phyloP scores from a whole-genome alignment of 2,329 filamentous ascomycete species.

The Botrytis porri region DNA sequence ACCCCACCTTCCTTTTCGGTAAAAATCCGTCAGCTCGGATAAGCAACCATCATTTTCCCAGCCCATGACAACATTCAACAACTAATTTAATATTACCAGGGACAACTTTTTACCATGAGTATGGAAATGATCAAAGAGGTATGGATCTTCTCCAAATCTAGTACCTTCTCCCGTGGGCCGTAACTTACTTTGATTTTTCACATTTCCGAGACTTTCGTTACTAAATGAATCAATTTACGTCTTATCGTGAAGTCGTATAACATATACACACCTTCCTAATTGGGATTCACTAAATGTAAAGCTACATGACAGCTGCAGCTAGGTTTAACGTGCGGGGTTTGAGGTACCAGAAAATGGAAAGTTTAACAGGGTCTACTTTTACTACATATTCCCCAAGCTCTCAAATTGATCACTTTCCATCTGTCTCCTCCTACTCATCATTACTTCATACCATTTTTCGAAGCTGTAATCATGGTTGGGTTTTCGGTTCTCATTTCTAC shows the following conservation, averaged over 20 bases:
- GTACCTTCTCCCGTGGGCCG: not conserved
- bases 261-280: slow-evolving; percentile 9
- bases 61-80: not conserved
- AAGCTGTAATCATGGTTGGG: slow-evolving; percentile 17
- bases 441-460: slow-evolving; percentile 2
- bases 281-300: not conserved
- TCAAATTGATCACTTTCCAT: not conserved
- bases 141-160: not conserved
- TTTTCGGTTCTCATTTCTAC: slow-evolving; percentile 16
- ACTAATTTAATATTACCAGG: not conserved
- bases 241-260: slow-evolving; percentile 20
- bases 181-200: not conserved
- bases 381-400: not conserved
- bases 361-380: not conserved
- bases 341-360: not conserved
- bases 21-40: not conserved
- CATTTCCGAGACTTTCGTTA: not conserved
- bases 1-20: slow-evolving; percentile 12
- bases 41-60: slow-evolving; percentile 7
- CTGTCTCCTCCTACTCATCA: not conserved
- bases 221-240: not conserved
- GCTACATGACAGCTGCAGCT: slow-evolving; percentile 9
- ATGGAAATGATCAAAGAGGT: not conserved
- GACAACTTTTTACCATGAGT: not conserved
- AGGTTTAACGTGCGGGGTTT: not conserved